These are phyloP conservation scores for Microcera coccophila DNA, from an alignment of 2,329 filamentous ascomycete genomes.

Conservation along the genomic window DNA sequence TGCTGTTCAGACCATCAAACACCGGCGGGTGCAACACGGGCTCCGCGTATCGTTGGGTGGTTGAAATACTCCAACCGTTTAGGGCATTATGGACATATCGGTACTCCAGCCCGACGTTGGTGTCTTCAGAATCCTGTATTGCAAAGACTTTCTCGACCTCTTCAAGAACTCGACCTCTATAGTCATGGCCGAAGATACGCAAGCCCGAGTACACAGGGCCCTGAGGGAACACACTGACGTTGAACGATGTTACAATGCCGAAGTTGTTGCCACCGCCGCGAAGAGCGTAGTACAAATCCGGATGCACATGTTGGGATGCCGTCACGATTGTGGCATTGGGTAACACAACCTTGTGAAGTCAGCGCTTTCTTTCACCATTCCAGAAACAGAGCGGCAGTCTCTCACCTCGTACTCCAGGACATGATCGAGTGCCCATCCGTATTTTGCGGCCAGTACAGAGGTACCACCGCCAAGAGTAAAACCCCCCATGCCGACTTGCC, in stretches of 20 bases:
- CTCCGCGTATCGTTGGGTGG: not conserved
- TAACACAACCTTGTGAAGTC: conserved; percentile 43
- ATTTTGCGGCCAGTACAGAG: conserved; percentile 11
- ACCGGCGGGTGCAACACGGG: not conserved
- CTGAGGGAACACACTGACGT: conserved; percentile 4
- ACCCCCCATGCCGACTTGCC: conserved; percentile 5
- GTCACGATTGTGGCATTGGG: conserved; percentile 41
- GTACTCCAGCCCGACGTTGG: not conserved
- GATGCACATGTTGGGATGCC: conserved; percentile 34
- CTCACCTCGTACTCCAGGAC: conserved; percentile 13
- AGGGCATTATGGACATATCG: not conserved
- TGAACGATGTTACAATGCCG: conserved; percentile 50
- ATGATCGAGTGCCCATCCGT: conserved; percentile 13
- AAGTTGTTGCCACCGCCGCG: no score
- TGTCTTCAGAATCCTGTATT: conserved; percentile 1
- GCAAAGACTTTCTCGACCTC: not conserved
- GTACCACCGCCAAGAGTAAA: conserved; percentile 15
- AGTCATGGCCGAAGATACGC: conserved; percentile 2
- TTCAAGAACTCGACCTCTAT: not conserved
- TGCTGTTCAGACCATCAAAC: no score
- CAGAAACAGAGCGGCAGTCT: no score
- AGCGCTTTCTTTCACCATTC: no score
- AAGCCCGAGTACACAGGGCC: conserved; percentile 1
- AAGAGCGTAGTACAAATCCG: no score
- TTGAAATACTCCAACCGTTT: not conserved